Percentiles rank a stretch among this genome's conserved stretches.
Conservation (phyloP, 1,139 yeast genomes). For the Scheffersomyces titani region DNA sequence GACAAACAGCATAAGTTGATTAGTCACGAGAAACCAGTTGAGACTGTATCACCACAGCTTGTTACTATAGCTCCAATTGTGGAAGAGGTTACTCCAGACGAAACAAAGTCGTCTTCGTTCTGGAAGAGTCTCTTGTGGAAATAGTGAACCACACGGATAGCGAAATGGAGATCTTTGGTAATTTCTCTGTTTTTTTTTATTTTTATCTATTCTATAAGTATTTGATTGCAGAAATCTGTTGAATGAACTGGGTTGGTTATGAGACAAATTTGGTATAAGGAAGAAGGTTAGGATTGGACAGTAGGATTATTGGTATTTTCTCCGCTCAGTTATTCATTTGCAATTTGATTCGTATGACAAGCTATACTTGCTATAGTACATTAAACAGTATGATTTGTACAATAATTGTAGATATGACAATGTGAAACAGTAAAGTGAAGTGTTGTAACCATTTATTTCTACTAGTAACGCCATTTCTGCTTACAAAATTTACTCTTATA, state of each 20-base stretch:
- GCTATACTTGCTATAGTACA: neutral
- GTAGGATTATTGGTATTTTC: neutral
- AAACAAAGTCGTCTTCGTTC: neutral
- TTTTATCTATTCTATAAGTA: neutral
- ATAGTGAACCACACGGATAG: neutral
- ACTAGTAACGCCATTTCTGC: too few species aligned
- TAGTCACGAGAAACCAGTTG: neutral
- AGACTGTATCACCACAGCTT: neutral
- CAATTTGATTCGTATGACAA: neutral
- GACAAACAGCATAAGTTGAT: neutral
- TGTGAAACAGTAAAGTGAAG: neutral
- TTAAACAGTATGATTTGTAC: neutral
- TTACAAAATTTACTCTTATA: neutral
- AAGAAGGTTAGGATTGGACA: neutral
- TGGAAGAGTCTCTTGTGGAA: constrained; percentile 3
- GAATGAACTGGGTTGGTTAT: neutral
- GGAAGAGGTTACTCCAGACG: neutral
- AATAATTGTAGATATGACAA: neutral
- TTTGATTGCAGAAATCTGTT: neutral
- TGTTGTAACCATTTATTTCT: too few species aligned
- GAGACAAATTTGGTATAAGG: neutral
- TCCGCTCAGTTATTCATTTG: neutral
- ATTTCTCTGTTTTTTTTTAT: too few species aligned
- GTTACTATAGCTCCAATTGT: neutral
- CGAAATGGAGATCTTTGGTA: neutral